Base-by-base conservation (phyloP, 139 green algal genomes). In the Chlorella sp. region DNA sequence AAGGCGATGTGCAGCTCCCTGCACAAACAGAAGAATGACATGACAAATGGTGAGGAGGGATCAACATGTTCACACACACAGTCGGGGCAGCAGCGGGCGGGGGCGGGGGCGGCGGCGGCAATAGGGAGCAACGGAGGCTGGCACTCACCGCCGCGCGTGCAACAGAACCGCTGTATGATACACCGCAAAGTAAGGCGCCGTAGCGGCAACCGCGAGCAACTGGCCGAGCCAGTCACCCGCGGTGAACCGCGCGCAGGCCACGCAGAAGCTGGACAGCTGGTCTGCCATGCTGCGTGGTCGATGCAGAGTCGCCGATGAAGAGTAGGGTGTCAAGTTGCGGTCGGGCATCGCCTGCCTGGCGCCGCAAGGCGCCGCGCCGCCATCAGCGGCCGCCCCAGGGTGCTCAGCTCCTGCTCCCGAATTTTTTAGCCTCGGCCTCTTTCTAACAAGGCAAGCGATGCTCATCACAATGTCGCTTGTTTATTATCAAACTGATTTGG, bases 1-100 rank as follows among this genome's bases (percentile, higher is more conserved):
- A 88, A 88, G 28, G 15, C 39, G 66, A 88, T 69, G 39, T 88
- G 84, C 39, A 88, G 84, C 84, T 88, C 84, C 68, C 84, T 64
- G 37, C 42, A 83, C 16, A 53, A 0, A 0, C n/a, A 71, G 64
- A 12, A 77, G 68, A 30, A 76, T 32, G 68, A 76, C 24, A n/a
- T n/a, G n/a, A n/a, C n/a, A 57, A 57, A 57, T 57, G 48, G 48
- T 57, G 48, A 9, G 7, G 9, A 5, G 5, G 48, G 48, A 57
- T 57, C 48, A 57, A 57, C 48, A 9, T 5, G 48, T 57, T 5
- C 48, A 9, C 48, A 57, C 48, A 9, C 48, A 57, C 48, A 57
- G 9, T 71, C 21, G 21, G 64, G 64, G 64, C 64, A 14, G 11
- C 64, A 28, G 64, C 64, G 64, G 64, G 69, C 69, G 30, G 69